phyloP scores from a whole-genome alignment of 164 flowering plant genomes.

The Tetracentron sinense region DNA sequence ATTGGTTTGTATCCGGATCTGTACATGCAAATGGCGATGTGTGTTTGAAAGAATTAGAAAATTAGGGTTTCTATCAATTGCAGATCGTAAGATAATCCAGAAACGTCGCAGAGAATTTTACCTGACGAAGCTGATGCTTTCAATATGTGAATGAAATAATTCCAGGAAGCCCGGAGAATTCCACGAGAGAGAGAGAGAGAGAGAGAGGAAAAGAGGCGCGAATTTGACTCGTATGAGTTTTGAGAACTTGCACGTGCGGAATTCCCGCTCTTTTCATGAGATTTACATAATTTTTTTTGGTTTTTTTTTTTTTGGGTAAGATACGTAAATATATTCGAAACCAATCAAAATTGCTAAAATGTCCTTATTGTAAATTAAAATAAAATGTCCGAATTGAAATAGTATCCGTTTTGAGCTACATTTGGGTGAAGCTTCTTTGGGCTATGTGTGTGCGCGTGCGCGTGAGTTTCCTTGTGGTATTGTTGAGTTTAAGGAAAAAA shows the following conservation, averaged over 20 bases:
- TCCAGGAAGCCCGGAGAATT: background rate
- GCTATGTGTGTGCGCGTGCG: too few species aligned
- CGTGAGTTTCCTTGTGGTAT: too few species aligned
- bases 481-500: too few species aligned
- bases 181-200: constrained; percentile 7
- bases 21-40: too few species aligned
- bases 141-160: background rate
- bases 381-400: too few species aligned
- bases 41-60: background rate
- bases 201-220: constrained; percentile 14
- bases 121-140: background rate
- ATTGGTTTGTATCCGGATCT: background rate
- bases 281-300: too few species aligned
- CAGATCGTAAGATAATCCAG: background rate
- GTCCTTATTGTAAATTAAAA: too few species aligned
- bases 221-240: constrained; percentile 10
- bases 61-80: constrained; percentile 8
- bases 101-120: constrained; percentile 5
- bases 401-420: too few species aligned
- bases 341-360: too few species aligned
- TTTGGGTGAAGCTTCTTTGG: too few species aligned
- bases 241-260: constrained; percentile 10
- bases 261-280: constrained; percentile 29
- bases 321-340: too few species aligned
- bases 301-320: too few species aligned